phyloP scores from a whole-genome alignment of 345 rosid species.

The Adansonia digitata region DNA sequence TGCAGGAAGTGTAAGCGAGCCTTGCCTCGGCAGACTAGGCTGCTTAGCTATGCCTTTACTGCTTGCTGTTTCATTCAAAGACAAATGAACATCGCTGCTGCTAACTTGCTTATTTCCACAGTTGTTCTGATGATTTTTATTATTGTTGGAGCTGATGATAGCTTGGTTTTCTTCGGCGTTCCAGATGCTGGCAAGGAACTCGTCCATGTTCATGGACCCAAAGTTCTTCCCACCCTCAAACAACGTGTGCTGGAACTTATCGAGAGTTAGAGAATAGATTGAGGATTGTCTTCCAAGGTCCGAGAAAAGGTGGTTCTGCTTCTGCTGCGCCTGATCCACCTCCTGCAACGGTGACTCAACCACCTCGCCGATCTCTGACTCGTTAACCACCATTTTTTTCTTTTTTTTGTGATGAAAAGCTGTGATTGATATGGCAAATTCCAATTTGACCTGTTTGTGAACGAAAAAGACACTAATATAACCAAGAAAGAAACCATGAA shows the following conservation, averaged over 20 bases:
- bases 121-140: constrained; percentile 9
- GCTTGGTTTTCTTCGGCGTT: constrained; percentile 76
- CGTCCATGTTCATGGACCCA: constrained; percentile 96
- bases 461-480: not conserved
- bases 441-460: not conserved
- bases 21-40: constrained; percentile 59
- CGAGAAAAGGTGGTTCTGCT: constrained; percentile 34
- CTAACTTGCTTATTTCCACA: not conserved
- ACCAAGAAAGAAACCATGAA: not conserved
- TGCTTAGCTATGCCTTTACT: constrained; percentile 29
- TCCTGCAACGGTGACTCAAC: constrained; percentile 37
- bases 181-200: constrained; percentile 87
- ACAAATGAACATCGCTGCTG: not conserved
- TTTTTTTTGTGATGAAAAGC: too few species aligned
- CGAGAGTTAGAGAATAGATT: constrained; percentile 75
- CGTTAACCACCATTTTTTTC: constrained; percentile 32
- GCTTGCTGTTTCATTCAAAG: not conserved
- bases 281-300: constrained; percentile 72
- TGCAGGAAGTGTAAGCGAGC: constrained; percentile 56
- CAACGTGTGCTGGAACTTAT: constrained; percentile 73
- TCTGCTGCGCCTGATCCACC: constrained; percentile 20
- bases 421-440: too few species aligned
- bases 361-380: constrained; percentile 44
- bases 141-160: constrained; percentile 18
- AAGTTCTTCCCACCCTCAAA: constrained; percentile 76